phyloP scores from a whole-genome alignment of 257 asterid genomes.

The Nicotiana obtusifolia region DNA sequence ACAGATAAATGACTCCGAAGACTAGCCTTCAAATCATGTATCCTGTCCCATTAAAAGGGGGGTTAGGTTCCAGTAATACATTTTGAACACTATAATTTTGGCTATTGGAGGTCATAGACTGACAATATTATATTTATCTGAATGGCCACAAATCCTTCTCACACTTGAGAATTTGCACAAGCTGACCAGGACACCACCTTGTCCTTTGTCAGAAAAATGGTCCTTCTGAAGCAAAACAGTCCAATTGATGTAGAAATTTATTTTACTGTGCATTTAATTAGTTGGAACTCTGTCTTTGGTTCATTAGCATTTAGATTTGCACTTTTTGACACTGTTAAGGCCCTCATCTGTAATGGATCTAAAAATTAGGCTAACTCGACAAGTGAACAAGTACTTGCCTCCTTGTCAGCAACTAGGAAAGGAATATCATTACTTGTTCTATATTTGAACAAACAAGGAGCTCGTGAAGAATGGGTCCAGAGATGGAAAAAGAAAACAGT shows the following conservation, averaged over 20 bases:
- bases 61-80: not conserved
- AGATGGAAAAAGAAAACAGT: not conserved
- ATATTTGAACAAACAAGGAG: not conserved
- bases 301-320: too few relatives aligned
- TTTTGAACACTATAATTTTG: not conserved
- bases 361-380: too few relatives aligned
- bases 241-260: too few relatives aligned
- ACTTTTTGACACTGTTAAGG: too few relatives aligned
- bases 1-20: not conserved
- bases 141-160: not conserved
- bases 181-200: too few relatives aligned
- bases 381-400: too few relatives aligned
- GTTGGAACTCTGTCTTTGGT: too few relatives aligned
- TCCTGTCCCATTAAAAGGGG: not conserved
- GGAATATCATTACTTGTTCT: not conserved
- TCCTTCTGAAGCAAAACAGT: too few relatives aligned
- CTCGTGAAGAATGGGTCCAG: not conserved
- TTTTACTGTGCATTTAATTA: too few relatives aligned
- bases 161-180: not conserved
- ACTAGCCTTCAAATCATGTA: not conserved
- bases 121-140: not conserved
- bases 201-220: too few relatives aligned
- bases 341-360: too few relatives aligned
- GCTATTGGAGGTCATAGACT: not conserved
- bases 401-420: not conserved